Evolutionary conservation across 257 asterid genomes (phyloP).

Genomic region (Gynochthodes officinalis): DNA sequence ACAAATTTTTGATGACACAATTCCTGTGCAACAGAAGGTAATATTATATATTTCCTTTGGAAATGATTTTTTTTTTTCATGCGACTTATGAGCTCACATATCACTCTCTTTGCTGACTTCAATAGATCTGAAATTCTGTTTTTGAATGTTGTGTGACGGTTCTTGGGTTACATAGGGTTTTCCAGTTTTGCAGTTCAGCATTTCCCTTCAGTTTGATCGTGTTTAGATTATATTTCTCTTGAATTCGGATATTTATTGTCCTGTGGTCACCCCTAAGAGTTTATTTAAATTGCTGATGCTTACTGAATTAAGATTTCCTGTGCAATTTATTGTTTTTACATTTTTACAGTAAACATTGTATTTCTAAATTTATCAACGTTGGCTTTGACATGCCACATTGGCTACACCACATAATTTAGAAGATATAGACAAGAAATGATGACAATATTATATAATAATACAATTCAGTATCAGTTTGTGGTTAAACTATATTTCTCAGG

Average conservation of each 20-base stretch:
- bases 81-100: neutral
- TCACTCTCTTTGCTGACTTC: neutral
- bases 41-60: neutral
- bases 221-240: neutral
- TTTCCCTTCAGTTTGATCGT: neutral
- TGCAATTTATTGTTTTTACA: neutral
- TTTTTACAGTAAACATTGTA: neutral
- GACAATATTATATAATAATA: conserved; percentile 1
- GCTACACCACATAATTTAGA: neutral
- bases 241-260: neutral
- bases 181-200: neutral
- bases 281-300: neutral
- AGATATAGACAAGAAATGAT: neutral
- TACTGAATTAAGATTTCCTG: neutral
- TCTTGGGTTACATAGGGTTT: neutral
- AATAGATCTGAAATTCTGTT: neutral
- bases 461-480: neutral
- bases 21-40: conserved; percentile 84
- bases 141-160: neutral
- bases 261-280: neutral
- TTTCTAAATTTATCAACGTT: no score
- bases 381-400: neutral
- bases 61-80: conserved; percentile 3
- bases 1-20: conserved; percentile 64
- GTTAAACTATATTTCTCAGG: no score